A percentile compares a stretch with the other conserved stretches of the same genome.
phyloP scores from a whole-genome alignment of 768 basidiomycete genomes.

The Epithele typhae region DNA sequence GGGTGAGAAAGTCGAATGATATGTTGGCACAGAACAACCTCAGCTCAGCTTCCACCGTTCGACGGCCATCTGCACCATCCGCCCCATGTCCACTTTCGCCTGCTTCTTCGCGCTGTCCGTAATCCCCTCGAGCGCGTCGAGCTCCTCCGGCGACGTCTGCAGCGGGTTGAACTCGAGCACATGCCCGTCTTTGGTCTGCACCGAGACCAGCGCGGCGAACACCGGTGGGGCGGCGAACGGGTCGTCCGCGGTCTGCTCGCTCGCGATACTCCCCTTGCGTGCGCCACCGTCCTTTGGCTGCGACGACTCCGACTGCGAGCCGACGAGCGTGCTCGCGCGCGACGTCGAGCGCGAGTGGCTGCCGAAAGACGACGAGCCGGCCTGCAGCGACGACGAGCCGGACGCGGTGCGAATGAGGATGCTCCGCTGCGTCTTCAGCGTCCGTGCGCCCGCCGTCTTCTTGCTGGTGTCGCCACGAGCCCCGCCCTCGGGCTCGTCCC shows the following conservation, averaged over 20 bases:
- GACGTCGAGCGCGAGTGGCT: constrained; percentile 47
- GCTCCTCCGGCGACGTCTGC: constrained; percentile 60
- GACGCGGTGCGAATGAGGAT: constrained; percentile 33
- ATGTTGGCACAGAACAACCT: no score
- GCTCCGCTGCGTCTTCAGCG: constrained; percentile 31
- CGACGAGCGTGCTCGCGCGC: constrained; percentile 42
- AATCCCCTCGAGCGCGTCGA: constrained; percentile 76
- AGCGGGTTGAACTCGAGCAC: constrained; percentile 85
- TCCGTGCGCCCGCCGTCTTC: constrained; percentile 21
- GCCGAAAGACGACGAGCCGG: constrained; percentile 8
- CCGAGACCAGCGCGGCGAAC: constrained; percentile 59
- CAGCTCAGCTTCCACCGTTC: constrained; percentile 67
- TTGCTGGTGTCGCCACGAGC: constrained; percentile 3
- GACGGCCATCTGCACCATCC: constrained; percentile 66
- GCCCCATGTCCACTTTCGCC: constrained; percentile 70
- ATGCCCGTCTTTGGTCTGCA: constrained; percentile 79
- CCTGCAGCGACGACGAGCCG: neutral
- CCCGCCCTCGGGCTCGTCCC: constrained; percentile 23
- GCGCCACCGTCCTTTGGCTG: neutral
- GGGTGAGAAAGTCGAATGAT: neutral
- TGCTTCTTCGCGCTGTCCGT: constrained; percentile 81
- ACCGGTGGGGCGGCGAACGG: constrained; percentile 19
- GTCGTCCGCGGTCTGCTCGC: constrained; percentile 1
- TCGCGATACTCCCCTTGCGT: constrained; percentile 7
- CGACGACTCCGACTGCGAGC: constrained; percentile 28